phyloP scores from a whole-genome alignment of 1,284 basidiomycete genomes.

The Ceratobasidium papillatum region DNA sequence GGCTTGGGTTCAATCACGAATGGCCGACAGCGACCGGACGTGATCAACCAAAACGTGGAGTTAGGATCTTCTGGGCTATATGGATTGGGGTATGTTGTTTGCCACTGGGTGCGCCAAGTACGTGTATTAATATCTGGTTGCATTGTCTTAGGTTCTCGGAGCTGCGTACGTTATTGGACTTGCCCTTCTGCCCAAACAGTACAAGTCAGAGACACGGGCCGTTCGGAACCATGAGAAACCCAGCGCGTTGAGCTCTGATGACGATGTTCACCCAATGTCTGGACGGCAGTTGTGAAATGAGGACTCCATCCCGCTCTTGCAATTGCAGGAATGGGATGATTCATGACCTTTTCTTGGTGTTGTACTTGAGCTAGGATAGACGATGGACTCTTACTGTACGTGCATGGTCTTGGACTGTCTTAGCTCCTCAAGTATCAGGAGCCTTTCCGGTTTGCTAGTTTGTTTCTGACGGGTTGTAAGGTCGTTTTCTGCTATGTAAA shows the following conservation, averaged over 20 bases:
- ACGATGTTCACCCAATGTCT: slow-evolving; percentile 13
- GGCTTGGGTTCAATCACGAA: slow-evolving; percentile 34
- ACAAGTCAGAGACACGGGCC: slow-evolving; percentile 9
- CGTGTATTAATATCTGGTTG: not conserved
- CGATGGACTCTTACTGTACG: not conserved
- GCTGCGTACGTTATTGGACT: slow-evolving; percentile 37
- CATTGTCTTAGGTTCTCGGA: slow-evolving; percentile 32
- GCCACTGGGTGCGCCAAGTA: not conserved
- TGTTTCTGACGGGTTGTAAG: not conserved
- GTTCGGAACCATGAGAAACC: slow-evolving; percentile 12
- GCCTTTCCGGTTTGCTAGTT: not conserved
- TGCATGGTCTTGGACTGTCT: slow-evolving; percentile 11
- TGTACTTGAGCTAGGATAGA: not conserved
- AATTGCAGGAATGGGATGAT: not conserved
- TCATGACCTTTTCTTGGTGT: not conserved
- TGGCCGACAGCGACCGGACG: slow-evolving; percentile 36
- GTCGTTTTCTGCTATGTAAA: not conserved
- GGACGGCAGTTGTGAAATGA: not conserved
- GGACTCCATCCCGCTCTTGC: not conserved
- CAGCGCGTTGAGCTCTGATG: not conserved
- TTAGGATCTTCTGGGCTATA: slow-evolving; percentile 40
- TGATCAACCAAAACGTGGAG: slow-evolving; percentile 8
- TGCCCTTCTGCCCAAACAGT: slow-evolving; percentile 41
- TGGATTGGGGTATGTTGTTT: slow-evolving; percentile 43
- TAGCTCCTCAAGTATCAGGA: not conserved